A percentile compares a stretch with the other conserved stretches of the same genome.
Evolutionary conservation across 2,329 filamentous ascomycete genomes (phyloP).

Genomic region (Diaporthe destruens): DNA sequence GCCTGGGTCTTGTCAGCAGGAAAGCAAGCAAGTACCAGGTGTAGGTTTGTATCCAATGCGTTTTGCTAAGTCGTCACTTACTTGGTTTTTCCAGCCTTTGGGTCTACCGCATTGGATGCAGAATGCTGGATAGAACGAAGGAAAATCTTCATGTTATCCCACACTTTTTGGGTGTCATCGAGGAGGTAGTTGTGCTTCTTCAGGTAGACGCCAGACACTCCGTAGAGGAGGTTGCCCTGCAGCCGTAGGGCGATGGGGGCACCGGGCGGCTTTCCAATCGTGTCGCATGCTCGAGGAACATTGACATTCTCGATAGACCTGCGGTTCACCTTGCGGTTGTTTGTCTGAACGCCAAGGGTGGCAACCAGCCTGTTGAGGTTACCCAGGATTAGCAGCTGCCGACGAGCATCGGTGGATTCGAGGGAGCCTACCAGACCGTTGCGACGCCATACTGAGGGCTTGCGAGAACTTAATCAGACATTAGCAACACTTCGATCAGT

Average conservation of each 20-base stretch:
- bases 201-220: constrained; percentile 85
- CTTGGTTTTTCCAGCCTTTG: constrained; percentile 78
- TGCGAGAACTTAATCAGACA: constrained; percentile 73
- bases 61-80: constrained; percentile 55
- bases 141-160: constrained; percentile 78
- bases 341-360: constrained; percentile 82
- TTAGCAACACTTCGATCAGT: constrained; percentile 42
- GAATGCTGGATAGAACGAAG: constrained; percentile 64
- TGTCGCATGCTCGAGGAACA: constrained; percentile 86
- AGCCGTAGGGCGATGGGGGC: constrained; percentile 91
- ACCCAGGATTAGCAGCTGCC: constrained; percentile 10
- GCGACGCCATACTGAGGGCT: constrained; percentile 91
- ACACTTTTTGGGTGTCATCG: constrained; percentile 80
- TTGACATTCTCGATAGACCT: constrained; percentile 92
- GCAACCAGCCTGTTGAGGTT: constrained; percentile 80
- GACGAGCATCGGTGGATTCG: background rate
- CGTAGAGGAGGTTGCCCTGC: constrained; percentile 89
- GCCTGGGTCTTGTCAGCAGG: constrained; percentile 60
- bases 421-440: constrained; percentile 82
- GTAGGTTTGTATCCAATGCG: no score
- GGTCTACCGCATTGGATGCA: constrained; percentile 71
- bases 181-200: constrained; percentile 92
- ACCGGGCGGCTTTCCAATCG: constrained; percentile 81
- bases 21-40: background rate
- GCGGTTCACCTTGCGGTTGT: constrained; percentile 79